phyloP scores from a whole-genome alignment of 345 rosid genomes.

The thale cress (Arabidopsis thaliana) region TAIR10.1 NC_003074.8:15818501-15819000 shows the following conservation, averaged over 20 bases:
- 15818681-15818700: slow-evolving; percentile 10
- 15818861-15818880: slow-evolving; percentile 49
- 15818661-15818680: slow-evolving; percentile 34
- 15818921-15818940: slow-evolving; percentile 33
- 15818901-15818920: slow-evolving; percentile 57
- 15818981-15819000: slow-evolving; percentile 86
- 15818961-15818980: slow-evolving; percentile 66
- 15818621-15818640: slow-evolving; percentile 8
- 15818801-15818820: slow-evolving; percentile 55
- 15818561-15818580: slow-evolving; percentile 42
- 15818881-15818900: slow-evolving; percentile 42
- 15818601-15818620: slow-evolving; percentile 19
- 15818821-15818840: slow-evolving; percentile 53
- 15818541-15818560: slow-evolving; percentile 27
- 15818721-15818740: slow-evolving; percentile 45
- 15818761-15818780: slow-evolving; percentile 81
- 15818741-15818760: slow-evolving; percentile 82
- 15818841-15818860: slow-evolving; percentile 53
- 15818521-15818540: slow-evolving; percentile 42
- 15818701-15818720: slow-evolving; percentile 18
- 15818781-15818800: slow-evolving; percentile 74
- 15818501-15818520: slow-evolving; percentile 19
- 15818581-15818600: slow-evolving; percentile 43
- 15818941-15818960: slow-evolving; percentile 42
- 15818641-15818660: slow-evolving; percentile 31